phyloP scores from a whole-genome alignment of 1,139 yeast species.

The Meyerozyma elateridarum region DNA sequence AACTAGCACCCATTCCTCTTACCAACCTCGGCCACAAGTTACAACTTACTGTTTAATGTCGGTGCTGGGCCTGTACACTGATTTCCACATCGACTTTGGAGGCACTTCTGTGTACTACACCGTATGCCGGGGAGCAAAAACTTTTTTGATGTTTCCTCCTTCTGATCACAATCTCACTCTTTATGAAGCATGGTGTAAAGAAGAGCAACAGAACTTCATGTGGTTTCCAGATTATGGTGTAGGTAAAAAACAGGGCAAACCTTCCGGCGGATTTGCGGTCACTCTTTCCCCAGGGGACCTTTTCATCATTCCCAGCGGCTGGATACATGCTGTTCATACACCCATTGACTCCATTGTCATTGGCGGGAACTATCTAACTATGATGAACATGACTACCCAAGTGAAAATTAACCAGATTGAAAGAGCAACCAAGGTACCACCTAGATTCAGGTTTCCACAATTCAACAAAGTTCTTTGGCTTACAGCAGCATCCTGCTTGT shows the following conservation, averaged over 20 bases:
- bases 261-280: constrained; percentile 55
- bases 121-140: constrained; percentile 65
- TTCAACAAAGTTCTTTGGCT: constrained; percentile 71
- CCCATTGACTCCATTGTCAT: constrained; percentile 76
- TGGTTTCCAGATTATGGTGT: constrained; percentile 57
- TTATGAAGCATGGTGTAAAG: constrained; percentile 71
- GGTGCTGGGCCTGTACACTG: constrained; percentile 75
- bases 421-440: constrained; percentile 63
- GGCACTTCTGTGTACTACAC: constrained; percentile 92
- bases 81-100: constrained; percentile 88
- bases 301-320: constrained; percentile 82
- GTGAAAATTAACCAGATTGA: constrained; percentile 60
- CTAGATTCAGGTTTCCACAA: constrained; percentile 72
- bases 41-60: constrained; percentile 87
- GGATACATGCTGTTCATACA: constrained; percentile 90
- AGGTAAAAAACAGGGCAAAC: constrained; percentile 12
- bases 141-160: constrained; percentile 78
- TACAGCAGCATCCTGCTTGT: constrained; percentile 42
- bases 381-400: constrained; percentile 59
- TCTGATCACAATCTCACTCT: constrained; percentile 53
- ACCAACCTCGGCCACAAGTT: constrained; percentile 64
- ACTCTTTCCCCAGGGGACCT: constrained; percentile 66
- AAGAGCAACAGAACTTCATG: constrained; percentile 55
- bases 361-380: constrained; percentile 82
- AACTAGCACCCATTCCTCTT: too few relatives aligned